Evolutionary conservation across 345 rosid species (phyloP).

Genomic region (Melaleuca quinquenervia): DNA sequence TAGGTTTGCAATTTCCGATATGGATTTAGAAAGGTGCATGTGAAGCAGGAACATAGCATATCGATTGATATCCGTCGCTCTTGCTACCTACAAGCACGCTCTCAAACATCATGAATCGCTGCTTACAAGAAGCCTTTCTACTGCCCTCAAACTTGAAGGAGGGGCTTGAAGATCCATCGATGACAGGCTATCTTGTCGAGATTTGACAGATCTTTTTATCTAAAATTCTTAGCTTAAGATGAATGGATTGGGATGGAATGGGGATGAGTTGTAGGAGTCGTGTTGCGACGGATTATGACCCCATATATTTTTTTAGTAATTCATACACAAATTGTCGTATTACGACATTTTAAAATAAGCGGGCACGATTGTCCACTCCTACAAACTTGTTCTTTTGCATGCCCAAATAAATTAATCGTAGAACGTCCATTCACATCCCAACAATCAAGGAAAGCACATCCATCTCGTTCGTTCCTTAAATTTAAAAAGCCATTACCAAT

Average conservation of each 20-base stretch:
- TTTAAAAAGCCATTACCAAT: too few relatives aligned
- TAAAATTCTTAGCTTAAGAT: not conserved
- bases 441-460: not conserved
- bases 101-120: not conserved
- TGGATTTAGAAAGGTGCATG: not conserved
- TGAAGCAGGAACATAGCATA: not conserved
- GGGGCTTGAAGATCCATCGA: not conserved
- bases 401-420: not conserved
- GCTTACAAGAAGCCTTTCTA: not conserved
- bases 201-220: not conserved
- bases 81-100: not conserved
- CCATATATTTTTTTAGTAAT: not conserved
- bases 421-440: not conserved
- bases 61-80: not conserved
- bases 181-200: not conserved
- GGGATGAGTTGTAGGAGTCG: too few relatives aligned
- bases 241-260: not conserved
- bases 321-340: not conserved
- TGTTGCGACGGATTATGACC: not conserved
- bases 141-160: not conserved
- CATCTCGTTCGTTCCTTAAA: too few relatives aligned
- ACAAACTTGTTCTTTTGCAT: not conserved
- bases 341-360: not conserved
- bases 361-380: not conserved
- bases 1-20: not conserved